Evolutionary conservation across 768 basidiomycete species (phyloP), one percentile per base, ranked within the genome.

Genomic region (Lactarius quietus): DNA sequence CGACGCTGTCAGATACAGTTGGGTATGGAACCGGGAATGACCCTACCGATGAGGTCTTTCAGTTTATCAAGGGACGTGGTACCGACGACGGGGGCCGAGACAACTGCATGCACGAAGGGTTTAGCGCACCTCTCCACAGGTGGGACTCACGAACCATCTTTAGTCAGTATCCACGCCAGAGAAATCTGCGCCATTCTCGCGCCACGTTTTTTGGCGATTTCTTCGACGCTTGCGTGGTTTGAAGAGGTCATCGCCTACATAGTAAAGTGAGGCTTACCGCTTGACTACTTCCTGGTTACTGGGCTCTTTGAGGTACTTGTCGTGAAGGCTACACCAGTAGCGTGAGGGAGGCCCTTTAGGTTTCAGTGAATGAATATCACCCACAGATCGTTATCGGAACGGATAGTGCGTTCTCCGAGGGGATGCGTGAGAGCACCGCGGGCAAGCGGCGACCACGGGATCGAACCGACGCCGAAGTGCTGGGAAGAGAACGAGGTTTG

Each of bases 371-470:
- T 41, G 29, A 3, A 29, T 55, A 73, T 69, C 45, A 73, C 76
- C 23, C 68, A 73, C 68, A 66, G 55, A 57, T 74, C 70, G 6
- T 72, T 68, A 17, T 71, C 72, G 41, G 65, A 55, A 17, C 70
- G 64, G 26, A 62, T 52, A n/a, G 70, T 67, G 23, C 60, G 62
- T 51, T 72, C 68, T 45, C 45, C 66, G 26, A 66, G 52, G 41
- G 74, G 75, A 10, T 72, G 73, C 8, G 72, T 68, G 35, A 75
- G 67, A 12, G 68, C 59, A 6, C 75, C 75, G 17, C 68, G 59
- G 2, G 72, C 72, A 23, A 81, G 70, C 1, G 79, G 79, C 3
- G 73, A 71, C 80, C 79, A 81, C 3, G 79, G 80, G 61, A 79
- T 80, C 31, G 68, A 70, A 17, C 79, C 78, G 28, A 81, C 74